These are phyloP conservation scores for Inonotus obliquus DNA, from an alignment of 1,284 basidiomycete genomes.

Conservation along the genomic window DNA sequence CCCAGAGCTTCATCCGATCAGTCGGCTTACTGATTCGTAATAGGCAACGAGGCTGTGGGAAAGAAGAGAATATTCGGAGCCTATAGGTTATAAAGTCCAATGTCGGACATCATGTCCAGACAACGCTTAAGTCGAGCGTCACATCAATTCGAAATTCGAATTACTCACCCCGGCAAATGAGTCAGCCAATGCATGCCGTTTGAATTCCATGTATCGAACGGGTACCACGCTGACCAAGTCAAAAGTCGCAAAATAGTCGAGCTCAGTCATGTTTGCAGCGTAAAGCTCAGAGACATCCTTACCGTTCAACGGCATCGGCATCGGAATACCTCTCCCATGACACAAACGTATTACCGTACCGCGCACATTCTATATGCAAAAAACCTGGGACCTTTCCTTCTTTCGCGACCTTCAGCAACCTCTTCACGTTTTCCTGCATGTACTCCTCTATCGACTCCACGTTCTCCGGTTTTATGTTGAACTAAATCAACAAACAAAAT, in stretches of 20 bases:
- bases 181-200: neutral
- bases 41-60: neutral
- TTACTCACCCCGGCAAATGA: neutral
- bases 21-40: neutral
- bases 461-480: neutral
- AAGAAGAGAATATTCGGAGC: neutral
- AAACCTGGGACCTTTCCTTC: neutral
- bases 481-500: neutral
- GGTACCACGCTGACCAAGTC: neutral
- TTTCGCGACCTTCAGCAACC: neutral
- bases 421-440: neutral
- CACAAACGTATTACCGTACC: neutral
- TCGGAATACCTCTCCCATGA: constrained; percentile 1
- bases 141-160: neutral
- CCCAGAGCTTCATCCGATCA: neutral
- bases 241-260: neutral
- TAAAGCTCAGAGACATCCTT: neutral
- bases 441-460: neutral
- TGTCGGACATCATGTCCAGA: neutral
- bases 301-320: neutral
- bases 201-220: neutral
- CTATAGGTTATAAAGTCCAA: neutral
- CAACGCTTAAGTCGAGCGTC: neutral
- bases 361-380: neutral
- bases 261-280: too few relatives aligned